Percentiles rank a stretch among this genome's conserved stretches.
Conservation (phyloP, 441 rosid genomes). For the Pelargonium fulgidum region DNA sequence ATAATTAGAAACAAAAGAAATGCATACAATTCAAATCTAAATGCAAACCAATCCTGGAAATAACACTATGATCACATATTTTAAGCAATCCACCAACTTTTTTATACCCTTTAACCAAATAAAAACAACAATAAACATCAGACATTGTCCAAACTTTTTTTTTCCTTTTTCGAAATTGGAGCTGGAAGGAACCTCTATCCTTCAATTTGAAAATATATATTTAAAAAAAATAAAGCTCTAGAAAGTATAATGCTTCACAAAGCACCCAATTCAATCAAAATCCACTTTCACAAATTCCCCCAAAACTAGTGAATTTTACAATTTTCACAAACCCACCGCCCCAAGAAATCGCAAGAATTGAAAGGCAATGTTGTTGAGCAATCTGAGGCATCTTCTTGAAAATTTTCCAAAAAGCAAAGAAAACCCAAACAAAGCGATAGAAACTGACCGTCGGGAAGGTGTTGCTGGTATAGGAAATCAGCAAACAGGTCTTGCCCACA, state of each 20-base stretch:
- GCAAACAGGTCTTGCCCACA: constrained; percentile 11
- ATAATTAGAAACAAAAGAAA: neutral
- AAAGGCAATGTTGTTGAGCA: neutral
- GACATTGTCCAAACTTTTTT: too few relatives aligned
- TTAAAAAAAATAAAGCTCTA: neutral
- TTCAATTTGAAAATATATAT: neutral
- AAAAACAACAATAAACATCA: too few relatives aligned
- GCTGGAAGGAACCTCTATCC: neutral
- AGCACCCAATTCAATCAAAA: neutral
- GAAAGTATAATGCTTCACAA: neutral
- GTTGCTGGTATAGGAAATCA: constrained; percentile 9
- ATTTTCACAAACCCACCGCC: neutral
- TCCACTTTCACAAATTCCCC: neutral
- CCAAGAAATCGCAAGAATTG: neutral
- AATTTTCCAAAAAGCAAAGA: too few relatives aligned
- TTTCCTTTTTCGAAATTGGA: too few relatives aligned
- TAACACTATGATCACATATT: too few relatives aligned
- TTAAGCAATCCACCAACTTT: too few relatives aligned
- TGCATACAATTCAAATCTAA: neutral
- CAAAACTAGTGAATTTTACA: neutral
- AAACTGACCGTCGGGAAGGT: constrained; percentile 6
- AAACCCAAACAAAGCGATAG: neutral
- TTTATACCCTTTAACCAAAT: too few relatives aligned
- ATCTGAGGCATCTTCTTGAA: neutral
- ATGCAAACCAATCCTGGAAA: neutral